Evolutionary conservation across 1,284 basidiomycete species (phyloP), one percentile per base, ranked within the genome.

Genomic region (Cutaneotrichosporon sp.): DNA sequence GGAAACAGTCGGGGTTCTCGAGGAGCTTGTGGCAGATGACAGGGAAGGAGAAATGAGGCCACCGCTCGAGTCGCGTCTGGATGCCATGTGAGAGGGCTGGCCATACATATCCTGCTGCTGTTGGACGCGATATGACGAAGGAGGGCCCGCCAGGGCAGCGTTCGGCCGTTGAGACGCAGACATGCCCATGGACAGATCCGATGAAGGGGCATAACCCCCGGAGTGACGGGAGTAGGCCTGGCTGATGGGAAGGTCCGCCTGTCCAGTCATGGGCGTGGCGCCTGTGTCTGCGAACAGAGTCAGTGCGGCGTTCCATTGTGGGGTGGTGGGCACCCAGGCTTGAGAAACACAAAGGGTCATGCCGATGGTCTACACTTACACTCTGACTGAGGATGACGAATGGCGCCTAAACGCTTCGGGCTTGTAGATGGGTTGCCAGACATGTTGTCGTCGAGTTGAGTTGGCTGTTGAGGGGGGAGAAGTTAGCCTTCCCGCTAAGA

Each of bases 181-280:
- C 44, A 75, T 72, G 26, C 71, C 71, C 27, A 74, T 62, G 1
- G 71, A 65, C 59, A 74, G 60, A 55, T 75, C 73, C 63, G 27
- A n/a, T 17, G 11, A 2, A 31, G 65, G 57, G 14, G 66, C 60
- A 37, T 68, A 68, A 46, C 66, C 58, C 7, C 65, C 63, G 25
- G 70, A 72, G 61, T 72, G 67, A 44, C 72, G 64, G 16, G 72
- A 66, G 46, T 64, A 57, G 22, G 53, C 50, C 49, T 61, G 55
- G 22, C 57, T 54, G 39, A 55, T 59, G 38, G 67, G 62, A 12
- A 60, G 52, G 32, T 60, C 59, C 17, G 48, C 19, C 38, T 39
- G 29, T 7, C 41, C 24, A 12, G 66, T 50, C 60, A 71, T 64
- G 17, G 73, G 71, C 5, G 70, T 73, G 19, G 73, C 73, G 32